Base-by-base conservation (phyloP, 2,329 filamentous ascomycete species). In the Laburnicola sp. region DNA sequence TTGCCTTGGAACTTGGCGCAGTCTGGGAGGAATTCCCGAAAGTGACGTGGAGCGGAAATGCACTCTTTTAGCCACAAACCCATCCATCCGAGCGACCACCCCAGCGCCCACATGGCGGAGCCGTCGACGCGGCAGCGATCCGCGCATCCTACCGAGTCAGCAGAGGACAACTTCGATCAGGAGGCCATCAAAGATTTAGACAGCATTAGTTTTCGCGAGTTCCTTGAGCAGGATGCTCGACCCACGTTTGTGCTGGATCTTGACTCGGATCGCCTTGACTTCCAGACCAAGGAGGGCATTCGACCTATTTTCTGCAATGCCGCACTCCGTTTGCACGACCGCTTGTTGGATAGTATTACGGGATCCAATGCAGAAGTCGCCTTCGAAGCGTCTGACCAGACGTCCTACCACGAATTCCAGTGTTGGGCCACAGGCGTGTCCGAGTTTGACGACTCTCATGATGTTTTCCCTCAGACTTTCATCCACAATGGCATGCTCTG, bases 391-490 rank as follows among this genome's bases (percentile, higher is more conserved):
- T 41, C 57, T 7, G 46, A 42, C 21, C 11, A 23, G 16, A 31
- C 60, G 27, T 56, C 61, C 21, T 75, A 76, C 46, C 48, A 63
- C 0, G 68, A 72, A 0, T 79, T 79, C 54, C 71, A 60, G 41
- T 54, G 45, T 1, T 79, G 77, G 77, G 72, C 72, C 0, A 75
- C 74, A 0, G 67, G 74, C 0, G 64, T 74, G 11, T 78, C 74
- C 3, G 68, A 65, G 4, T 75, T 76, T 48, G 75, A 78, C 40
- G 74, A 76, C 45, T 76, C 75, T 2, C 70, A 71, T 51, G 76
- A 79, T 47, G 69, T 78, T 3, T 78, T 75, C 36, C 77, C 77
- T 0, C 66, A 76, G 0, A 75, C 74, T 6, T 71, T 76, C 38
- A 42, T 75, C 3, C 66, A 66, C 35, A 49, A 57, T 16, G 59